Base-by-base conservation (phyloP, 768 basidiomycete species). In the Podaxis mareebaensis region DNA sequence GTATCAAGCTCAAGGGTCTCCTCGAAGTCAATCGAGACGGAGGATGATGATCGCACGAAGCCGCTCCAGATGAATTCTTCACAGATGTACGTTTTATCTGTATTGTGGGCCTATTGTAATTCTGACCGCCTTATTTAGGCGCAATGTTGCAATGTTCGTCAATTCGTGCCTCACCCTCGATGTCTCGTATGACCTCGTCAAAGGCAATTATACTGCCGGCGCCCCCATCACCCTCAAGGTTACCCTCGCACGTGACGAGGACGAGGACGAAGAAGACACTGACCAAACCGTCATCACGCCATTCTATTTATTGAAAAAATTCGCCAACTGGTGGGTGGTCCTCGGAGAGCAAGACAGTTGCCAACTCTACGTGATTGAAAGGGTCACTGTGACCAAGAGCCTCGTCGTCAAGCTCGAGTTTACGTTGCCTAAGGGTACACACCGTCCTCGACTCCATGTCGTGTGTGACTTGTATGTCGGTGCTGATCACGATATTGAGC, bases 91-190 rank as follows among this genome's bases (percentile, higher is more conserved):
- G 93, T 81, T 13, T 28, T 28, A n/a, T 36, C 17, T 42, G 30
- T 61, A 24, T 52, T 53, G n/a, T 63, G 39, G 33, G n/a, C 2
- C 5, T 52, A 53, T 39, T 15, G 15, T 44, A 1, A 17, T 44
- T n/a, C 3, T 44, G 10, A 44, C 7, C 13, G 36, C 40, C 55
- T 36, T 40, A 67, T 60, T 11, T 68, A 96, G 94, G 93, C 90
- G 87, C 65, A 95, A 93, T 69, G 95, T 99, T 26, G 97, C 97
- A 2, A 89, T 85, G 48, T 96, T 97, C 67, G 95, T 97, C 69
- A 99, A 99, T 76, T 91, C 95, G 1, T 99, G 97, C 72, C 96
- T 96, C 0, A 96, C 93, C n/a, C 81, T 99, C 42, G 97, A 99
- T 64, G 93, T 99, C 48, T 80, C 85, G 12, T 88, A 91, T 68